Conservation (phyloP, 2,329 filamentous ascomycete species). For the Bipolaris oryzae region DNA sequence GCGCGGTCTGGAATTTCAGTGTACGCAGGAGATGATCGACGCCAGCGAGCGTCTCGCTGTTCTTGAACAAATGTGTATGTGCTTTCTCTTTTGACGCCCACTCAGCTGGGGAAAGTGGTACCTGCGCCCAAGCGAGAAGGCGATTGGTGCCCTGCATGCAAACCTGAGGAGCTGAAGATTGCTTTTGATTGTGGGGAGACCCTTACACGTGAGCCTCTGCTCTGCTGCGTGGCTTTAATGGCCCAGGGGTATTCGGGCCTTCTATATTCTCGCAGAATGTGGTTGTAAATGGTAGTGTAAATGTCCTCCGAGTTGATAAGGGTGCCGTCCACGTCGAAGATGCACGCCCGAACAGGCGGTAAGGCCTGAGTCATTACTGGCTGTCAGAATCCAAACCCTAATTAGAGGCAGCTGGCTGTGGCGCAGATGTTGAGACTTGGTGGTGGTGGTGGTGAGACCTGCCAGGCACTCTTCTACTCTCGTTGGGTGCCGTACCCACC, state of each 20-base stretch:
- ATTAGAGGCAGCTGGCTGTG: background rate
- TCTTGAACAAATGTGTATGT: constrained; percentile 18
- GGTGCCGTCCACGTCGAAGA: constrained; percentile 46
- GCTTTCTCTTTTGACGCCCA: constrained; percentile 22
- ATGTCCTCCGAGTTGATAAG: constrained; percentile 47
- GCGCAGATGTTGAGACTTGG: background rate
- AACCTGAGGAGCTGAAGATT: background rate
- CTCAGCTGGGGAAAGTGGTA: constrained; percentile 23
- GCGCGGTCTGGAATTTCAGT: constrained; percentile 1
- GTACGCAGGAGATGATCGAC: constrained; percentile 1
- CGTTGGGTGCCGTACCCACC: background rate
- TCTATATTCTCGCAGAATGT: constrained; percentile 27
- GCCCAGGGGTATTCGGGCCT: constrained; percentile 27
- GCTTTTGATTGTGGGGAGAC: background rate
- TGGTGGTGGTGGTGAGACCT: background rate
- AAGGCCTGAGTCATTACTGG: constrained; percentile 6
- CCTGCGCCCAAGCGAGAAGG: constrained; percentile 28
- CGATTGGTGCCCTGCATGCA: constrained; percentile 22
- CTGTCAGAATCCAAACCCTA: background rate
- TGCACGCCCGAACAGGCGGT: constrained; percentile 40
- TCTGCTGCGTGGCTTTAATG: constrained; percentile 31
- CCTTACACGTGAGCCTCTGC: constrained; percentile 23
- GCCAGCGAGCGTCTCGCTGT: constrained; percentile 7
- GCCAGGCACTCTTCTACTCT: no score
- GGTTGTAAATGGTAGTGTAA: constrained; percentile 26